Base-by-base conservation (phyloP, 176 grass and related monocot genomes). In the Hyparrhenia diplandra region DNA sequence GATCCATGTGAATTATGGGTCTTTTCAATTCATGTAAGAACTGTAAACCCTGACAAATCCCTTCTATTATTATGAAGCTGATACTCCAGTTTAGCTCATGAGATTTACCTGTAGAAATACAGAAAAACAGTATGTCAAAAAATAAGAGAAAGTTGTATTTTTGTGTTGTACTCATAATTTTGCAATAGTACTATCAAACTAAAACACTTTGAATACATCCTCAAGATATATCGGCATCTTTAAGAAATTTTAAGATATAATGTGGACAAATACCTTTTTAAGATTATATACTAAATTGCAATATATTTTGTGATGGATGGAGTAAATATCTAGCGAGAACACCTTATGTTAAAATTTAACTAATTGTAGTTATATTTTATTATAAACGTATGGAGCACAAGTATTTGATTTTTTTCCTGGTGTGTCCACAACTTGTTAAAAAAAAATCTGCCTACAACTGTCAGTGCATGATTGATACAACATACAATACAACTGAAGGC, bases 1-100 rank as follows among this genome's bases (percentile, higher is more conserved):
- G 67, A 27, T 70, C 67, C 67, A 70, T 70, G 25, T 69, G 67
- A 70, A 70, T 43, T 25, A 70, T 70, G 67, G 67, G 68, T 28
- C 68, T 71, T 45, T 27, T 13, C 68, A 45, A 28, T 28, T 28
- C 40, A 71, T 71, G 68, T 71, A 71, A 71, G 68, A 71, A 71
- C 13, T 13, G 16, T 52, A 73, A 52, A 73, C 45, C 70, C 3
- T 73, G 24, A 21, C 43, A 73, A 52, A 73, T 73, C 16, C 70
- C 45, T 4, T 52, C 13, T 30, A 73, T 34, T 49, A 73, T 73
- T 47, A 52, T 73, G 43, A 73, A 73, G 28, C 43, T 18, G 10
- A 18, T 52, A 8, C 6, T 10, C 37, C 37, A 40, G 30, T 40
- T 40, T 1, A 40, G 6, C 1, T 40, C 37, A 40, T 40, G 37